A percentile compares a stretch with the other conserved stretches of the same genome.
Conservation (phyloP, 257 asterid genomes). For the Paulownia fortunei region DNA sequence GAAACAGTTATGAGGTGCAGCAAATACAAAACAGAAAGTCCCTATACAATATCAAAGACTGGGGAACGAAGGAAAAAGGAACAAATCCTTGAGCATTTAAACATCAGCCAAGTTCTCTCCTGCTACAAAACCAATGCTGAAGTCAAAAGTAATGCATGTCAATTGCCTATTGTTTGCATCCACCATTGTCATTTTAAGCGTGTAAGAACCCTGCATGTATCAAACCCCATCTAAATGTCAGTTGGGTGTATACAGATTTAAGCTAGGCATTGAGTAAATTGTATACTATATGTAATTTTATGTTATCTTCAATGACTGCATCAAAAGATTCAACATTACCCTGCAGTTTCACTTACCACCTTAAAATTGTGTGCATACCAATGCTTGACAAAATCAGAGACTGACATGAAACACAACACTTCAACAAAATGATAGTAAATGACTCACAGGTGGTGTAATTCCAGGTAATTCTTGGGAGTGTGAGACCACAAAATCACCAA, state of each 20-base stretch:
- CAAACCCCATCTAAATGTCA: neutral
- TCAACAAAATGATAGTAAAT: neutral
- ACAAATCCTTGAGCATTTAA: slow-evolving; percentile 27
- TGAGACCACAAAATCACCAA: slow-evolving; percentile 73
- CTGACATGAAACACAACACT: neutral
- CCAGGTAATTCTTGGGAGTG: slow-evolving; percentile 83
- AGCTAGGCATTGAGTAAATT: neutral
- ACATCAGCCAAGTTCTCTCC: slow-evolving; percentile 57
- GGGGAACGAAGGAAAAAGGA: neutral
- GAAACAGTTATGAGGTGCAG: neutral
- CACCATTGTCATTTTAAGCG: slow-evolving; percentile 61
- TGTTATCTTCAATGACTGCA: neutral
- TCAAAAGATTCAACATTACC: neutral
- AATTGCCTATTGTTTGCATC: slow-evolving; percentile 53
- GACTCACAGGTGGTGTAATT: slow-evolving; percentile 82
- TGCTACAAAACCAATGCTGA: slow-evolving; percentile 60
- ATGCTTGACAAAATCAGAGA: neutral
- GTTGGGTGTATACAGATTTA: neutral
- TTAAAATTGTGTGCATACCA: neutral
- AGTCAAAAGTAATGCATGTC: slow-evolving; percentile 75
- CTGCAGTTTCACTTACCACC: neutral
- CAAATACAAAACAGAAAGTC: neutral
- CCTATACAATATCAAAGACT: slow-evolving; percentile 32
- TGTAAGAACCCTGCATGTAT: slow-evolving; percentile 69
- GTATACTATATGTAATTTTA: neutral